These are phyloP conservation scores for Moesziomyces parantarcticus DNA, from an alignment of 1,284 basidiomycete genomes.

Conservation along the genomic window DNA sequence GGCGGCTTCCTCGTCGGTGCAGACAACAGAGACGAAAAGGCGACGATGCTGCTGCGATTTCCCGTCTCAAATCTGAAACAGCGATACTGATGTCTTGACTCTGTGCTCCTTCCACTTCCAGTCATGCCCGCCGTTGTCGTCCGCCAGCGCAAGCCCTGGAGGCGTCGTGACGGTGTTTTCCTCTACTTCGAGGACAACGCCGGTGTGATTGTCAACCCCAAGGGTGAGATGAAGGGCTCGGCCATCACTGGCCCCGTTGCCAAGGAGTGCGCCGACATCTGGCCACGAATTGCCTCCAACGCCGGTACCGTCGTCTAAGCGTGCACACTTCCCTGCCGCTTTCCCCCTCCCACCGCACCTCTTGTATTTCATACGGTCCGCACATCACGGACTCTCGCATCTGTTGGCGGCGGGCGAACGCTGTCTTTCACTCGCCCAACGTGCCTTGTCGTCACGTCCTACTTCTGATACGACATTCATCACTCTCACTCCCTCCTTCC, in stretches of 20 bases:
- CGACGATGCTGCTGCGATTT: not conserved
- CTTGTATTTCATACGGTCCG: constrained; percentile 44
- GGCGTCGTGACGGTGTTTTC: constrained; percentile 96
- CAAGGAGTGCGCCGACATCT: constrained; percentile 98
- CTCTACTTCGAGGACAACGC: constrained; percentile 90
- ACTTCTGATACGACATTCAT: constrained; percentile 30
- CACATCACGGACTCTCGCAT: constrained; percentile 11
- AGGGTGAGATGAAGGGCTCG: constrained; percentile 99
- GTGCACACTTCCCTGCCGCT: not conserved
- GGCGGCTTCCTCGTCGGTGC: no score
- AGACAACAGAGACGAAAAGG: not conserved
- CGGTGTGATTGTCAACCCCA: constrained; percentile 78
- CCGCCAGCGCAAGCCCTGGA: constrained; percentile 98
- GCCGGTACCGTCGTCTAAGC: constrained; percentile 92
- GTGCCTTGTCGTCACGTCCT: constrained; percentile 18
- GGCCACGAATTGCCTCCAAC: constrained; percentile 97
- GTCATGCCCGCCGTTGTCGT: constrained; percentile 98
- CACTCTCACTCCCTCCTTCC: constrained; percentile 24
- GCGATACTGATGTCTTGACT: constrained; percentile 21
- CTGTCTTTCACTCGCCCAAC: not conserved
- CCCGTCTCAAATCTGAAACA: not conserved
- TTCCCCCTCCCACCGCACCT: constrained; percentile 6
- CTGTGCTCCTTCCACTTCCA: constrained; percentile 64
- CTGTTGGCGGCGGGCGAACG: not conserved
- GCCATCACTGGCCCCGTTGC: constrained; percentile 96